Evolutionary conservation across 1,139 yeast species (phyloP).

Genomic region (Lodderomyces parapsilosis): DNA sequence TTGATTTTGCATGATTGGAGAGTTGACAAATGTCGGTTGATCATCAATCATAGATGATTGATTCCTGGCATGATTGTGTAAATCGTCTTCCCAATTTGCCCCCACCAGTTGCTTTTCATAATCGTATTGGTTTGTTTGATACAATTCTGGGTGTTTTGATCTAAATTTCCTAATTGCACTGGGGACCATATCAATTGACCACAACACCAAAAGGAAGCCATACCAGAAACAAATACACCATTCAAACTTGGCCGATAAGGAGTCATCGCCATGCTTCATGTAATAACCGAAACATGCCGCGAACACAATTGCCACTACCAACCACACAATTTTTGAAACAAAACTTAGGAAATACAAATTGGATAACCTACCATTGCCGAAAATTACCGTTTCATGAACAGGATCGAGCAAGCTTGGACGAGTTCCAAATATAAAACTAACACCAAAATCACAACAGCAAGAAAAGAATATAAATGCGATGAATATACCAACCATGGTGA

Average conservation of each 20-base stretch:
- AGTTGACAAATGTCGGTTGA: slow-evolving; percentile 7
- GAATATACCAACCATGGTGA: slow-evolving; percentile 70
- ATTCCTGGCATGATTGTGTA: slow-evolving; percentile 1
- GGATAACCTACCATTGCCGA: slow-evolving; percentile 36
- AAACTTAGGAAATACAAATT: slow-evolving; percentile 52
- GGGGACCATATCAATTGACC: slow-evolving; percentile 72
- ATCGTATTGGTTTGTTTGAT: slow-evolving; percentile 7
- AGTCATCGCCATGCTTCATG: slow-evolving; percentile 34
- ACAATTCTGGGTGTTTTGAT: slow-evolving; percentile 23
- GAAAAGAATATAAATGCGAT: slow-evolving; percentile 70
- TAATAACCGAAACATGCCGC: slow-evolving; percentile 67
- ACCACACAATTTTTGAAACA: slow-evolving; percentile 61
- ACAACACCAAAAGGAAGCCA: slow-evolving; percentile 63
- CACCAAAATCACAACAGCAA: slow-evolving; percentile 57
- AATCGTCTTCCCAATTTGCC: slow-evolving; percentile 11
- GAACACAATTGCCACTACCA: slow-evolving; percentile 62
- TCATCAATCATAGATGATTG: slow-evolving; percentile 3
- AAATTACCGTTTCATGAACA: slow-evolving; percentile 38
- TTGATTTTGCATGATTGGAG: slow-evolving; percentile 5
- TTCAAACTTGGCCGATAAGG: slow-evolving; percentile 64
- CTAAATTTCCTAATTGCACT: slow-evolving; percentile 44
- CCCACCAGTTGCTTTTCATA: slow-evolving; percentile 3
- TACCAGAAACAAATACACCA: slow-evolving; percentile 86
- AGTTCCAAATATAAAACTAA: slow-evolving; percentile 62
- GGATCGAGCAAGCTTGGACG: slow-evolving; percentile 44